Evolutionary conservation across 306 rosid genomes (phyloP), one percentile per base, ranked within the genome.

Genomic region (Dalbergia cochinchinensis): DNA sequence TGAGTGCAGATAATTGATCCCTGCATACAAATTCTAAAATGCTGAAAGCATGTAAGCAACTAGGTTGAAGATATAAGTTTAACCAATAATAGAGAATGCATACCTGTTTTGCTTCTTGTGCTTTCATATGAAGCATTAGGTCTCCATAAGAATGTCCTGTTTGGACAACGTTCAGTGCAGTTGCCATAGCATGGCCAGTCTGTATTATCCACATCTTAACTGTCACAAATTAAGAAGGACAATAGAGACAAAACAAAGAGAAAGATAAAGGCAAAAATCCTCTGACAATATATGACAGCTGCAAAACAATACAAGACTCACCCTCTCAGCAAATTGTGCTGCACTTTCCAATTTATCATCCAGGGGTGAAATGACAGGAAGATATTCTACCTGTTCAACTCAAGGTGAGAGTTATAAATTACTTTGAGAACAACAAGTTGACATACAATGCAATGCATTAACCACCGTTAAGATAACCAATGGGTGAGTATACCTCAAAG

Each of bases 61-160:
- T 20, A 53, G 26, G 57, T 62, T 69, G 73, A 47, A 74, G 67
- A 74, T 42, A 74, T 71, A 60, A 12, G n/a, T 3, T 19, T 9
- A 78, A 85, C 47, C 9, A 75, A 67, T 45, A 78, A 33, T 65
- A 59, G 77, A 63, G 84, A 42, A 11, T 66, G 74, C 78, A 69
- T 86, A 93, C 99, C 92, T 83, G 94, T 74, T 92, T 89, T 8
- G 90, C 87, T 79, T 91, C 81, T 15, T 76, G 63, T 64, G 96
- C 99, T 80, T 92, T 93, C 78, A 33, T 62, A 35, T 85, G 83
- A 74, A 96, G 98, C 94, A 91, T 93, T 45, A 88, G 54, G 70
- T 96, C 99, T 71, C 97, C 99, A 84, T 85, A 93, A 42, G 98
- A 84, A 87, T 96, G 97, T 83, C 88, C 89, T 42, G 99, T 96